phyloP scores from a whole-genome alignment of 306 rosid genomes.

The Senna siamea region DNA sequence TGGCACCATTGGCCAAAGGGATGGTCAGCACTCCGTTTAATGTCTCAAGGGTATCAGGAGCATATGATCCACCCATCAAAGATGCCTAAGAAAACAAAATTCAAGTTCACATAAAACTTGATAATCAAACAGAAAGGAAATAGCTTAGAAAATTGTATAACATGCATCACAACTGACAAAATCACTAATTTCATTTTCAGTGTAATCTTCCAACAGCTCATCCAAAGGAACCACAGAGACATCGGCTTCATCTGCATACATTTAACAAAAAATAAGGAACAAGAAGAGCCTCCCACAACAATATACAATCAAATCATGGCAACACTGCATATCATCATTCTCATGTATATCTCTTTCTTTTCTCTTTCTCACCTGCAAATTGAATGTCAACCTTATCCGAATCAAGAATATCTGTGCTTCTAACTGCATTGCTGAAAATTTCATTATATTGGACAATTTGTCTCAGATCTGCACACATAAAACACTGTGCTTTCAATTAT shows the following conservation, averaged over 20 bases:
- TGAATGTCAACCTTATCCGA: constrained; percentile 70
- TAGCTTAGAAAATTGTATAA: constrained; percentile 11
- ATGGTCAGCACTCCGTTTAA: constrained; percentile 74
- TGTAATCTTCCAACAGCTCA: constrained; percentile 56
- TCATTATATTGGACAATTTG: constrained; percentile 51
- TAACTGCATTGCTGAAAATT: constrained; percentile 52
- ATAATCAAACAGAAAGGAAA: constrained; percentile 28
- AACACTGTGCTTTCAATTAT: constrained; percentile 24
- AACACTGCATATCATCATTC: constrained; percentile 18
- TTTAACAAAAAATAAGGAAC: constrained; percentile 12
- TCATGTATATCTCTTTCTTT: constrained; percentile 14
- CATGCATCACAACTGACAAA: constrained; percentile 66
- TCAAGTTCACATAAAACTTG: constrained; percentile 28
- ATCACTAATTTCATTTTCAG: constrained; percentile 61
- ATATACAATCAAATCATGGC: not conserved
- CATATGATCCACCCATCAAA: constrained; percentile 86
- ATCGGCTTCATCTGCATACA: constrained; percentile 67
- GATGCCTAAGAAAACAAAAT: constrained; percentile 62
- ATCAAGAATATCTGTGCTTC: constrained; percentile 46
- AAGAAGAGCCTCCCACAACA: constrained; percentile 8
- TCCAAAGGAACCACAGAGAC: constrained; percentile 76
- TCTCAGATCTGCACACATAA: constrained; percentile 58
- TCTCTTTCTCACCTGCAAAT: constrained; percentile 60
- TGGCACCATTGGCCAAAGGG: constrained; percentile 62
- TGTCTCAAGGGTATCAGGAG: constrained; percentile 54